phyloP scores from a whole-genome alignment of 2,329 filamentous ascomycete species.

The Talaromyces atroroseus region DNA sequence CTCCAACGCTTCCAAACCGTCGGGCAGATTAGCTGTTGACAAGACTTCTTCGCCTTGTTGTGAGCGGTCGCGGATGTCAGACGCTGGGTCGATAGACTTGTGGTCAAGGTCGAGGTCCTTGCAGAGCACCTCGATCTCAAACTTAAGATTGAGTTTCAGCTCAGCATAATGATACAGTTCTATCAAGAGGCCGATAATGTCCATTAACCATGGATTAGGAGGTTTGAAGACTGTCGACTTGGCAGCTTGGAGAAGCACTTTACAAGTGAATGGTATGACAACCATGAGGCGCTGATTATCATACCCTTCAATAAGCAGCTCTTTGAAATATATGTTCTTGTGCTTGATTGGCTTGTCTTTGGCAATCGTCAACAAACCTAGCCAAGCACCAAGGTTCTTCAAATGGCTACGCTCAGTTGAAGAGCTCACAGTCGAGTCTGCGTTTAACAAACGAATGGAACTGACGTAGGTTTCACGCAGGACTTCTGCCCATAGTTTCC shows the following conservation, averaged over 20 bases:
- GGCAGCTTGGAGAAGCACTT: conserved; percentile 79
- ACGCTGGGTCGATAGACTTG: conserved; percentile 81
- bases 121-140: conserved; percentile 96
- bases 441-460: conserved; percentile 80
- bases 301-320: conserved; percentile 86
- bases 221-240: conserved; percentile 85
- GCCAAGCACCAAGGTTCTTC: conserved; percentile 90
- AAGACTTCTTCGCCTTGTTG: conserved; percentile 55
- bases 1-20: conserved; percentile 74
- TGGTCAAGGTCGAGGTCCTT: conserved; percentile 88
- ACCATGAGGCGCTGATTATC: conserved; percentile 87
- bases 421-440: conserved; percentile 78
- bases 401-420: conserved; percentile 79
- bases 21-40: conserved; percentile 53
- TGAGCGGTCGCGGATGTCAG: conserved; percentile 72
- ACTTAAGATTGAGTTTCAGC: conserved; percentile 93
- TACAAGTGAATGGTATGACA: conserved; percentile 96
- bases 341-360: conserved; percentile 94
- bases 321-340: conserved; percentile 94
- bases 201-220: conserved; percentile 97
- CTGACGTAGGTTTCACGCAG: conserved; percentile 87
- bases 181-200: conserved; percentile 83
- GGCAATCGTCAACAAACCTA: conserved; percentile 86
- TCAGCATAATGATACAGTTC: conserved; percentile 92
- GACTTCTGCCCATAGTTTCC: conserved; percentile 77